A percentile compares a stretch with the other conserved stretches of the same genome.
These are phyloP conservation scores for Phytophthora sp. DNA, from an alignment of 352 stramenopile species.

Conservation along the genomic window DNA sequence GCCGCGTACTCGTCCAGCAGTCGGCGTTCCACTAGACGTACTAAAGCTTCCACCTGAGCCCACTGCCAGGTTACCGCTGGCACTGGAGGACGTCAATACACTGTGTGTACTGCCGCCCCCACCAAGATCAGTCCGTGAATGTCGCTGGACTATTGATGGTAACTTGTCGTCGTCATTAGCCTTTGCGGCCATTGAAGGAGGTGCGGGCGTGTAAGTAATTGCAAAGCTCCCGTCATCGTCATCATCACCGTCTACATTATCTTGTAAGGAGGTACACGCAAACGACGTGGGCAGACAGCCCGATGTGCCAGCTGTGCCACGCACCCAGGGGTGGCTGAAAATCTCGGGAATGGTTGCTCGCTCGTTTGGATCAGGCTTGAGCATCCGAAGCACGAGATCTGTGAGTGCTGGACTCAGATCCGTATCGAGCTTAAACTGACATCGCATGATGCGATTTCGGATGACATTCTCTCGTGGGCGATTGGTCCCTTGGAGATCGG, in stretches of 20 bases:
- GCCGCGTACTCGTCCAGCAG: constrained; percentile 37
- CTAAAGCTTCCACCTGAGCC: constrained; percentile 15
- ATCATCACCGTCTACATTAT: constrained; percentile 40
- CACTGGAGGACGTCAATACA: constrained; percentile 7
- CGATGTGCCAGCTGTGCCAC: constrained; percentile 40
- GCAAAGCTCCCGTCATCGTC: constrained; percentile 59
- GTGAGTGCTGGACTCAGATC: constrained; percentile 68
- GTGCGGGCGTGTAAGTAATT: constrained; percentile 54
- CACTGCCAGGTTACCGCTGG: constrained; percentile 2
- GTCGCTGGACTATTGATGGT: constrained; percentile 58
- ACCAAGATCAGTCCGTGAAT: constrained; percentile 48
- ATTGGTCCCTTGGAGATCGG: constrained; percentile 77
- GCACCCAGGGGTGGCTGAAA: constrained; percentile 86
- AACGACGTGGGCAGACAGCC: constrained; percentile 40
- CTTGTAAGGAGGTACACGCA: constrained; percentile 26
- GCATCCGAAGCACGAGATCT: constrained; percentile 82
- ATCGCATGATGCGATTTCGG: constrained; percentile 84
- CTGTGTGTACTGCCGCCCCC: neutral
- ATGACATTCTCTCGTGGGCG: constrained; percentile 84
- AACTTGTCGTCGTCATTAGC: constrained; percentile 60
- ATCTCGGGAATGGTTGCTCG: constrained; percentile 86
- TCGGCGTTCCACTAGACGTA: constrained; percentile 38
- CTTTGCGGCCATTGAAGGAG: constrained; percentile 27
- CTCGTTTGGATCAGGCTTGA: constrained; percentile 83
- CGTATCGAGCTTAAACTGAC: constrained; percentile 84